These are phyloP conservation scores for Castanea mollissima DNA, from an alignment of 306 rosid species.

Conservation along the genomic window DNA sequence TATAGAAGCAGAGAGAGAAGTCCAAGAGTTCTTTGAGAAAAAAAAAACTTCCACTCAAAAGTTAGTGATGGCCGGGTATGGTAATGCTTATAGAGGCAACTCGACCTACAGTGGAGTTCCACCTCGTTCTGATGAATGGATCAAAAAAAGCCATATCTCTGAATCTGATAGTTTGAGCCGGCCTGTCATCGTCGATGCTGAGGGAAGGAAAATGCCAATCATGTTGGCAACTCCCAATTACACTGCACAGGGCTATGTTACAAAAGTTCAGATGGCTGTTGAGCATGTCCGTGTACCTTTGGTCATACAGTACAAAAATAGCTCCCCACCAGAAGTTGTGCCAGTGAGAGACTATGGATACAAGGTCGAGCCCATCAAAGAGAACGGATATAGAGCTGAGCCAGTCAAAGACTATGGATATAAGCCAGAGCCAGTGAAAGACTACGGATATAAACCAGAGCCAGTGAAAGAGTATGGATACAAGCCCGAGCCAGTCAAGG, in stretches of 20 bases:
- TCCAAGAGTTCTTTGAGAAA: background rate
- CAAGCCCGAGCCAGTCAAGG: background rate
- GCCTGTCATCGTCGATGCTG: conserved; percentile 13
- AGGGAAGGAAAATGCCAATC: conserved; percentile 12
- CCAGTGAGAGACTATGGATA: conserved; percentile 1
- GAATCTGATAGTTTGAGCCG: background rate
- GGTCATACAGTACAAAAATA: background rate
- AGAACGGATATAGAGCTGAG: background rate
- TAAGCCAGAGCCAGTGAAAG: conserved; percentile 6
- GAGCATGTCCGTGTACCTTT: conserved; percentile 14
- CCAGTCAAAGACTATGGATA: conserved; percentile 21
- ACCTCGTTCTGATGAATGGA: conserved; percentile 15
- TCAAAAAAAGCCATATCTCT: conserved; percentile 8
- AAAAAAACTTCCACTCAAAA: background rate
- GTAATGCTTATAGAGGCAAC: conserved; percentile 14
- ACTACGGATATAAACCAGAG: background rate
- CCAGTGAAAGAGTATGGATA: background rate
- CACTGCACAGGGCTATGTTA: conserved; percentile 1
- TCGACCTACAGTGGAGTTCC: conserved; percentile 17
- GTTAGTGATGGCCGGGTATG: conserved; percentile 40
- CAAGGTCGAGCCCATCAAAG: background rate
- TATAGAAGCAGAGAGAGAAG: background rate
- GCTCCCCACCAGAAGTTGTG: background rate
- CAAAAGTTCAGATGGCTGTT: conserved; percentile 17
- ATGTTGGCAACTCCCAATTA: background rate